Evolutionary conservation across 2,329 filamentous ascomycete genomes (phyloP).

Genomic region (Lasiodiplodia theobromae): DNA sequence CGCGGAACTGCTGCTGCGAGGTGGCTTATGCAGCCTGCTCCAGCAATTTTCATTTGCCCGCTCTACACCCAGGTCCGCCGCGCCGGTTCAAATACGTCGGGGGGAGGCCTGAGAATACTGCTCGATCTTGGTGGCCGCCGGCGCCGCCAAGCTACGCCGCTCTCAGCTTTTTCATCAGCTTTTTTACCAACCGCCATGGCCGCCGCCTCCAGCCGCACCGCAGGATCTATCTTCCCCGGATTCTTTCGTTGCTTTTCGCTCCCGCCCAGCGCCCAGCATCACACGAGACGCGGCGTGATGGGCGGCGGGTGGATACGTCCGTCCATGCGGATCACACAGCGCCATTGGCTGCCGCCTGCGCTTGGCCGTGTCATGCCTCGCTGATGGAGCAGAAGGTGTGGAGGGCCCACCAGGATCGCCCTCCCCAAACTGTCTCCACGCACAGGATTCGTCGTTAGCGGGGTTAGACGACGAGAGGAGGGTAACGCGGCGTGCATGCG

Average conservation of each 20-base stretch:
- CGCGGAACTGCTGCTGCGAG: background rate
- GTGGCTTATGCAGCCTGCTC: background rate
- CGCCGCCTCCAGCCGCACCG: background rate
- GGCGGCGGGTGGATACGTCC: slow-evolving; percentile 10
- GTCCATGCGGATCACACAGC: background rate
- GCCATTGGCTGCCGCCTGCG: slow-evolving; percentile 21
- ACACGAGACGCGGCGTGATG: slow-evolving; percentile 27
- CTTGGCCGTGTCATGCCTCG: slow-evolving; percentile 24
- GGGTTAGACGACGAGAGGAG: slow-evolving; percentile 5
- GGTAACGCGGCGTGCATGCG: slow-evolving; percentile 11
- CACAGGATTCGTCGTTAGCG: slow-evolving; percentile 24
- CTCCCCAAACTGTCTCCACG: slow-evolving; percentile 25
- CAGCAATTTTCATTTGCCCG: no score
- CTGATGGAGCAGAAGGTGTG: slow-evolving; percentile 13
- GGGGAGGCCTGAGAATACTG: background rate
- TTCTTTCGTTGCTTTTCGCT: slow-evolving; percentile 28
- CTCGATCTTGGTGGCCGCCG: background rate
- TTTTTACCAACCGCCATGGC: slow-evolving; percentile 21
- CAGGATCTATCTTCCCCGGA: slow-evolving; percentile 29
- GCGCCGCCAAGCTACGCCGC: background rate
- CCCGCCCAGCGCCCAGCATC: slow-evolving; percentile 23
- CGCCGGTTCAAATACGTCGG: slow-evolving; percentile 3
- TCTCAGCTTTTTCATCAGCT: background rate
- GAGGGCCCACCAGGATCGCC: slow-evolving; percentile 26
- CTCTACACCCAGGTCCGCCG: background rate